phyloP scores from a whole-genome alignment of 2,329 filamentous ascomycete species.

The Fusarium zealandicum region DNA sequence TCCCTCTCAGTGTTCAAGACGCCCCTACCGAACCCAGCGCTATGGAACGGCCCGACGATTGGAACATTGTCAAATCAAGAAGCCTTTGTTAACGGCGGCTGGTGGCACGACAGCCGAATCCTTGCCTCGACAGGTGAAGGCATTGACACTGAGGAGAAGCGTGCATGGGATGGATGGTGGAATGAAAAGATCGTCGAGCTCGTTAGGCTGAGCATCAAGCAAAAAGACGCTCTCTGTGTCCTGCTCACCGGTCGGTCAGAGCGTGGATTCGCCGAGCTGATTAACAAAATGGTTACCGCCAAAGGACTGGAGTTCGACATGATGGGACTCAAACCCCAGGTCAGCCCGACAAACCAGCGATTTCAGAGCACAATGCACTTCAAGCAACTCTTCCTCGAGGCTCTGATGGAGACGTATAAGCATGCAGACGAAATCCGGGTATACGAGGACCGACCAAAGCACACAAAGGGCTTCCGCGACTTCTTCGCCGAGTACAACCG shows the following conservation, averaged over 20 bases:
- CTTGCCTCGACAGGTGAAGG: constrained; percentile 87
- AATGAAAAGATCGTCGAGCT: constrained; percentile 88
- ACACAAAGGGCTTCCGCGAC: constrained; percentile 82
- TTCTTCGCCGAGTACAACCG: constrained; percentile 83
- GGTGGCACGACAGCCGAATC: constrained; percentile 95
- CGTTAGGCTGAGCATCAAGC: constrained; percentile 79
- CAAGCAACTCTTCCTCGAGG: constrained; percentile 84
- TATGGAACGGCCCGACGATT: constrained; percentile 84
- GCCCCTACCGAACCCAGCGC: constrained; percentile 83
- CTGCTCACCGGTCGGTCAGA: constrained; percentile 88
- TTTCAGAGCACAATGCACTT: constrained; percentile 88
- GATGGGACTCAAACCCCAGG: constrained; percentile 83
- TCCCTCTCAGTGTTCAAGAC: constrained; percentile 78
- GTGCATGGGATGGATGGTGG: constrained; percentile 94
- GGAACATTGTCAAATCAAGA: constrained; percentile 79
- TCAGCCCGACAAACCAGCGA: constrained; percentile 78
- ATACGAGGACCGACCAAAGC: constrained; percentile 71
- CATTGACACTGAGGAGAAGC: constrained; percentile 78
- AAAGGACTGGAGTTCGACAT: constrained; percentile 88
- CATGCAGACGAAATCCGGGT: constrained; percentile 82
- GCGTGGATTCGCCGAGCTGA: constrained; percentile 75
- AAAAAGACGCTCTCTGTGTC: constrained; percentile 84
- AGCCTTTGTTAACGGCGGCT: constrained; percentile 82
- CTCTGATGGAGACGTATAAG: constrained; percentile 85
- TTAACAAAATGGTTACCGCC: constrained; percentile 81